Percentiles rank a stretch among this genome's conserved stretches.
Evolutionary conservation across 2,329 filamentous ascomycete genomes (phyloP).

Genomic region (Xylaria digitata): DNA sequence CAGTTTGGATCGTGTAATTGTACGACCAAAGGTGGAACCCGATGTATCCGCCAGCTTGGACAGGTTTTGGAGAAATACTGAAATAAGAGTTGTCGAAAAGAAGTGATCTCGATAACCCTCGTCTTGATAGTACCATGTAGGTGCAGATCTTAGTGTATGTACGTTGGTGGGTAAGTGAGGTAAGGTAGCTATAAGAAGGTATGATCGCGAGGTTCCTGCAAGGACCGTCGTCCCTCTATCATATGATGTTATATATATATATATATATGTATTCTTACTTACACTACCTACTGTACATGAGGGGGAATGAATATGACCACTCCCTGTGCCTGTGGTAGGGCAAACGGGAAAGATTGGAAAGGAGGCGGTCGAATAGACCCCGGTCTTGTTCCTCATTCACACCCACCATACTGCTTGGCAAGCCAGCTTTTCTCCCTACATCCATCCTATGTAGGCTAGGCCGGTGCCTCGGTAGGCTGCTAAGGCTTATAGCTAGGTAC

Average conservation of each 20-base stretch:
- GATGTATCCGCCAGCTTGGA: constrained; percentile 32
- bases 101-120: constrained; percentile 19
- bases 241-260: constrained; percentile 19
- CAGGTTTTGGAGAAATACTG: no score
- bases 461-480: background rate
- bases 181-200: constrained; percentile 7
- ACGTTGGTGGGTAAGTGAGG: constrained; percentile 3
- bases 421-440: background rate
- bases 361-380: constrained; percentile 7
- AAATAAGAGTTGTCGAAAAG: background rate
- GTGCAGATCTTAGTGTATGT: constrained; percentile 15
- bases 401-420: no score
- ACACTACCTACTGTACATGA: no score
- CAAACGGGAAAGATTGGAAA: constrained; percentile 15
- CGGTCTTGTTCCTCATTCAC: no score
- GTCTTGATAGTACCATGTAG: constrained; percentile 10
- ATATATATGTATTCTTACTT: constrained; percentile 7
- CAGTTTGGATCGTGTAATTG: constrained; percentile 33
- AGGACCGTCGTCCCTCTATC: background rate
- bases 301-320: background rate
- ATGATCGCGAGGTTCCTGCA: constrained; percentile 6
- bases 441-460: background rate
- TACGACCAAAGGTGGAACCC: constrained; percentile 27
- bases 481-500: background rate
- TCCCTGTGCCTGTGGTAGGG: background rate